Evolutionary conservation across 768 basidiomycete genomes (phyloP).

Genomic region (Calocybe indica): DNA sequence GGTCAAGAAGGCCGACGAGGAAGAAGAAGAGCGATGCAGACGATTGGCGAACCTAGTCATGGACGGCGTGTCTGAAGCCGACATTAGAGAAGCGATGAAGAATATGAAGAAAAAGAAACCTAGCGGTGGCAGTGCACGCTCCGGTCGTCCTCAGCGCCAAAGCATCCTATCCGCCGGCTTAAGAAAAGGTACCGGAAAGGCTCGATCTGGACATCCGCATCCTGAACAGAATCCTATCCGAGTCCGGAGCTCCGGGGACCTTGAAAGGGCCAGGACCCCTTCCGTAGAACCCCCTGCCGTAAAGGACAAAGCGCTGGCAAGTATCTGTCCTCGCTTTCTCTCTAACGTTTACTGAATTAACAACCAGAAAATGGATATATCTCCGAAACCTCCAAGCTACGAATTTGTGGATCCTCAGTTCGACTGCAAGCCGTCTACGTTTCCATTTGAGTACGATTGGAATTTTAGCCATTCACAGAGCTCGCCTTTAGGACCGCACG

Average conservation of each 20-base stretch:
- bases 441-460: background rate
- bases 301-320: constrained; percentile 1
- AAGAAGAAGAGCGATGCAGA: constrained; percentile 33
- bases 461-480: constrained; percentile 3
- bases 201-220: too few species aligned
- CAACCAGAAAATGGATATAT: constrained; percentile 1
- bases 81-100: constrained; percentile 17
- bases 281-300: too few species aligned
- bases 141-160: background rate
- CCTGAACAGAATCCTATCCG: too few species aligned
- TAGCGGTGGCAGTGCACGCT: background rate
- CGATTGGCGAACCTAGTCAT: constrained; percentile 28
- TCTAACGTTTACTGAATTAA: constrained; percentile 11
- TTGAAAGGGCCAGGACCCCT: too few species aligned
- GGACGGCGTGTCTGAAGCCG: constrained; percentile 25
- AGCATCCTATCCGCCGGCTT: background rate
- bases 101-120: constrained; percentile 3
- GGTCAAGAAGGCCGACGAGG: constrained; percentile 21
- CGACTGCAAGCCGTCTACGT: constrained; percentile 4
- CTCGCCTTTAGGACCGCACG: too few species aligned
- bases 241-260: too few species aligned
- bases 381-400: constrained; percentile 6
- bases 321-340: constrained; percentile 20
- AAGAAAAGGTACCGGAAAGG: too few species aligned
- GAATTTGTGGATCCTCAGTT: constrained; percentile 11